phyloP scores from a whole-genome alignment of 2,329 filamentous ascomycete species.

The Epichloe amarillans region DNA sequence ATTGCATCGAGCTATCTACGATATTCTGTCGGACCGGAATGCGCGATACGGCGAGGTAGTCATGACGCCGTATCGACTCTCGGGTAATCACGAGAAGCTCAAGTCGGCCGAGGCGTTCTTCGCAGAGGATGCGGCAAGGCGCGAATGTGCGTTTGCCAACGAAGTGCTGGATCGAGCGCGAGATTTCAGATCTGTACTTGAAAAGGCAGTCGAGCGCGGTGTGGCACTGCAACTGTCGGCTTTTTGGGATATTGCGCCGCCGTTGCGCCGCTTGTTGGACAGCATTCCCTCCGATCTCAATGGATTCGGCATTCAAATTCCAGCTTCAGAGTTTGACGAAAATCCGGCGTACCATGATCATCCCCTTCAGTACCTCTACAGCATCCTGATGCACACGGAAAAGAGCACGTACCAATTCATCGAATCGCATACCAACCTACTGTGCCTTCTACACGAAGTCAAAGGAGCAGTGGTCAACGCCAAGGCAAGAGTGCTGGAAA shows the following conservation, averaged over 20 bases:
- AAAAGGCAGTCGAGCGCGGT: slow-evolving; percentile 72
- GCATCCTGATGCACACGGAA: slow-evolving; percentile 71
- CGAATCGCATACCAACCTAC: slow-evolving; percentile 79
- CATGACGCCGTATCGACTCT: slow-evolving; percentile 61
- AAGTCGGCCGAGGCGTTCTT: slow-evolving; percentile 74
- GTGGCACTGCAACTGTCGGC: slow-evolving; percentile 86
- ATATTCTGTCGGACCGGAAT: slow-evolving; percentile 73
- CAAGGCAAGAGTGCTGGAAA: slow-evolving; percentile 52
- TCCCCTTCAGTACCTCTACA: slow-evolving; percentile 84
- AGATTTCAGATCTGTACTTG: slow-evolving; percentile 65
- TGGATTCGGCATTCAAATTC: slow-evolving; percentile 63
- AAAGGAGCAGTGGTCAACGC: slow-evolving; percentile 64
- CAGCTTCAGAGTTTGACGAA: slow-evolving; percentile 66
- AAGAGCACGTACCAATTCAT: slow-evolving; percentile 96
- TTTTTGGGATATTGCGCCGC: slow-evolving; percentile 95
- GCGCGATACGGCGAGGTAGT: slow-evolving; percentile 77
- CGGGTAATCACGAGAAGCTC: slow-evolving; percentile 67
- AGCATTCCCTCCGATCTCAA: slow-evolving; percentile 52
- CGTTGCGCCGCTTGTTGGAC: slow-evolving; percentile 63
- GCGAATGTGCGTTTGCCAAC: slow-evolving; percentile 55
- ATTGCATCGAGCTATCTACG: slow-evolving; percentile 73
- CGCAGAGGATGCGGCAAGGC: slow-evolving; percentile 58
- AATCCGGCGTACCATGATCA: slow-evolving; percentile 70
- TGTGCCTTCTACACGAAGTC: slow-evolving; percentile 84
- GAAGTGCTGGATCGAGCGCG: slow-evolving; percentile 61